phyloP scores from a whole-genome alignment of 495 filamentous ascomycete genomes.

The Recurvomyces mirabilis region DNA sequence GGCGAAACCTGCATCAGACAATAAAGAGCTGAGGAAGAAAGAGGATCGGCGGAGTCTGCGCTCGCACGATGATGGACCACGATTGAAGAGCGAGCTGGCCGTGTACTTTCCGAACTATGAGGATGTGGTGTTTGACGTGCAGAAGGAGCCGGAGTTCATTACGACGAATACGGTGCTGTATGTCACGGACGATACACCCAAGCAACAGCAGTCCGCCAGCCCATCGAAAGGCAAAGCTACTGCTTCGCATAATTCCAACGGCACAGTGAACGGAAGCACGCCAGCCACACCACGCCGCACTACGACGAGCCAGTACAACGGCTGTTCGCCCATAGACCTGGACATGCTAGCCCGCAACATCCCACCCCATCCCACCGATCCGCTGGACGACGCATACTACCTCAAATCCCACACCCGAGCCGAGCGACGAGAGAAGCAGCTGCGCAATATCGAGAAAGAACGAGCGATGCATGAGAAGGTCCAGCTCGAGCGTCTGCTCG shows the following conservation, averaged over 20 bases:
- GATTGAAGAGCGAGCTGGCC: slow-evolving; percentile 79
- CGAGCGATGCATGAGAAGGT: slow-evolving; percentile 85
- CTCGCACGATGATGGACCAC: slow-evolving; percentile 37
- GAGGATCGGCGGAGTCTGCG: slow-evolving; percentile 33
- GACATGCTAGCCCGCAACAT: slow-evolving; percentile 37
- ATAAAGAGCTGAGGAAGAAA: slow-evolving; percentile 2
- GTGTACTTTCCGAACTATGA: slow-evolving; percentile 86
- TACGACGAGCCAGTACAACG: slow-evolving; percentile 31
- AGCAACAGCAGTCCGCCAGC: slow-evolving; percentile 18
- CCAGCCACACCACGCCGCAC: slow-evolving; percentile 23
- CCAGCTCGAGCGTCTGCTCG: slow-evolving; percentile 72
- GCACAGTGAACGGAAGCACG: not conserved
- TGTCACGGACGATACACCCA: slow-evolving; percentile 37
- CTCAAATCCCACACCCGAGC: slow-evolving; percentile 61
- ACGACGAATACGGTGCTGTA: slow-evolving; percentile 51
- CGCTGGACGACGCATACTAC: slow-evolving; percentile 56
- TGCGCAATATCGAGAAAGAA: slow-evolving; percentile 87
- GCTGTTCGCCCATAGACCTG: slow-evolving; percentile 47
- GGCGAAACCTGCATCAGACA: not conserved
- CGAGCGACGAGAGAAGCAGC: slow-evolving; percentile 80
- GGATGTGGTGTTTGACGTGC: slow-evolving; percentile 72
- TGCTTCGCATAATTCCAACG: not conserved
- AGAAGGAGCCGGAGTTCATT: slow-evolving; percentile 56
- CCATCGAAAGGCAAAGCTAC: slow-evolving; percentile 23
- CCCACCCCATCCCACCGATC: slow-evolving; percentile 43